These are phyloP conservation scores for Claviceps humidiphila DNA, from an alignment of 2,329 filamentous ascomycete species.

Conservation along the genomic window DNA sequence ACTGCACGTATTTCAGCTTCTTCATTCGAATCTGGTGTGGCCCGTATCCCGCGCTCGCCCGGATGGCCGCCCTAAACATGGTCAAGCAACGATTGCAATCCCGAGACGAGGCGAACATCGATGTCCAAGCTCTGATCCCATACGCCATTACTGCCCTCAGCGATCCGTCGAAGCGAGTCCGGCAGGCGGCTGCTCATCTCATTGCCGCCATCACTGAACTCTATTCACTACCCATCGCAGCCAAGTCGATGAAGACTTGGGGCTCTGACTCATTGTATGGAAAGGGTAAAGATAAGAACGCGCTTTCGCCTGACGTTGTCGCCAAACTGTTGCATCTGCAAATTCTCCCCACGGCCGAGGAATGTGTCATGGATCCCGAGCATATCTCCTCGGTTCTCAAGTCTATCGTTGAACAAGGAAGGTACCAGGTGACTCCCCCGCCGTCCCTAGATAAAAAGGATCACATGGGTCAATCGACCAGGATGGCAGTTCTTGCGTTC, in stretches of 20 bases:
- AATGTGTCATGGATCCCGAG: slow-evolving; percentile 67
- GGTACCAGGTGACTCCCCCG: slow-evolving; percentile 20
- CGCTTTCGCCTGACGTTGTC: slow-evolving; percentile 44
- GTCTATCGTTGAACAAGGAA: slow-evolving; percentile 26
- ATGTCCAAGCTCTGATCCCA: slow-evolving; percentile 72
- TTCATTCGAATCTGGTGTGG: slow-evolving; percentile 64
- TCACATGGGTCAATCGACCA: slow-evolving; percentile 44
- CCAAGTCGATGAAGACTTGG: slow-evolving; percentile 39
- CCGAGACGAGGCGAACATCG: slow-evolving; percentile 34
- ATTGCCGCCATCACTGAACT: slow-evolving; percentile 40
- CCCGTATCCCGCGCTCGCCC: slow-evolving; percentile 53
- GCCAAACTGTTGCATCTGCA: slow-evolving; percentile 50
- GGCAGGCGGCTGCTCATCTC: slow-evolving; percentile 60
- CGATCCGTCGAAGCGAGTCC: slow-evolving; percentile 64
- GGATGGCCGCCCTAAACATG: slow-evolving; percentile 55
- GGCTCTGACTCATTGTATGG: slow-evolving; percentile 54
- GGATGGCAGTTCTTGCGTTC: slow-evolving; percentile 55
- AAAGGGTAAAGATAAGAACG: slow-evolving; percentile 28
- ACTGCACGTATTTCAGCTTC: slow-evolving; percentile 61
- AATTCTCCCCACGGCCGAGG: slow-evolving; percentile 67
- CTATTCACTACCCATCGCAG: slow-evolving; percentile 24
- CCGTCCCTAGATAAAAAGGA: slow-evolving; percentile 35
- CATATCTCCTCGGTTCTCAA: slow-evolving; percentile 53
- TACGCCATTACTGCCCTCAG: slow-evolving; percentile 64
- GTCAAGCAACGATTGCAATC: slow-evolving; percentile 44